Base-by-base conservation (phyloP, 306 rosid species). In the Cucurbita moschata region DNA sequence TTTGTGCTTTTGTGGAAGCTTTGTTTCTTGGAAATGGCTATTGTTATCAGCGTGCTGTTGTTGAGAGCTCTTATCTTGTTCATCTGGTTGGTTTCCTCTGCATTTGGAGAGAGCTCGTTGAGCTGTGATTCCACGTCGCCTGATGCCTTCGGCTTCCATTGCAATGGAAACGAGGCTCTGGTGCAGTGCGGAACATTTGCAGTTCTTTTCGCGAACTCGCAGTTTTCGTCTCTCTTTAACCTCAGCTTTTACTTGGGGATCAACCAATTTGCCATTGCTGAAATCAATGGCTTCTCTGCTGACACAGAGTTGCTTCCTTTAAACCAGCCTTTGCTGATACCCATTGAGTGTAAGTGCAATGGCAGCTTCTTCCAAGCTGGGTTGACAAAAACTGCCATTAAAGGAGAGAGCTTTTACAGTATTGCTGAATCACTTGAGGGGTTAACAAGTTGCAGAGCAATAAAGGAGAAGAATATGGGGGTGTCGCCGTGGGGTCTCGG, bases 351-450 rank as follows among this genome's bases (percentile, higher is more conserved):
- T 63, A 82, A 77, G 10, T 94, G 96, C 87, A 86, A 54, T 50
- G 78, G 72, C 38, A 84, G 89, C 9, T 67, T 81, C 77, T 93
- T 79, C 61, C 68, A 30, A 19, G 91, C 94, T 50, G 87, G 82
- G 8, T 38, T 89, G 12, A 85, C 83, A 8, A 94, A 83, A 78
- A 87, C 76, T 5, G 43, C 83, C 60, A 75, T 76, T 40, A 79
- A 83, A 68, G 97, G 97, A 0, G 97, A 90, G 84, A 90, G 81
- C 81, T 87, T 94, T 67, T 76, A 77, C 73, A 84, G 37, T 69
- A 90, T 90, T 80, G 83, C 88, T 76, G 69, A 85, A 46, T 83
- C 98, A 13, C 73, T 94, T 9, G 92, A 85, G 68, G 98, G 97
- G 73, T 84, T 90, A 76, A 89, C 97, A 39, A 80, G 87, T 23